phyloP scores from a whole-genome alignment of 345 rosid genomes.

The Dipteronia dyeriana region DNA sequence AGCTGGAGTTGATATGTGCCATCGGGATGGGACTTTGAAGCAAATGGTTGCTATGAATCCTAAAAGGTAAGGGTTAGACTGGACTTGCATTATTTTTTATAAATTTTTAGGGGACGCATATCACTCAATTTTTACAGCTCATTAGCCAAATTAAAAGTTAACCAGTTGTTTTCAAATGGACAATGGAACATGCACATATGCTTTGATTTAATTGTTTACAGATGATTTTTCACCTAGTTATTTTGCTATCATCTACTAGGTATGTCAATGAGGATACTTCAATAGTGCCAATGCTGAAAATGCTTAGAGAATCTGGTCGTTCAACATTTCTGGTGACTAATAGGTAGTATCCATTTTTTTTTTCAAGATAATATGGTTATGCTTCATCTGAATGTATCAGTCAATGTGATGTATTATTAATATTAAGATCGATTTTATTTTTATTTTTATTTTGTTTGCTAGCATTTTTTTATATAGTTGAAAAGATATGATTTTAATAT shows the following conservation, averaged over 20 bases:
- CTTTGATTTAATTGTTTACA: background rate
- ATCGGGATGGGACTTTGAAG: conserved; percentile 96
- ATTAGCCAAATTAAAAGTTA: background rate
- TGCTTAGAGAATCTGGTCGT: conserved; percentile 94
- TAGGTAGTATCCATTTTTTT: conserved; percentile 45
- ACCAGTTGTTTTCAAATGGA: background rate
- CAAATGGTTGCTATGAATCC: conserved; percentile 97
- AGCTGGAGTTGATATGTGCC: conserved; percentile 98
- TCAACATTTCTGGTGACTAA: conserved; percentile 96
- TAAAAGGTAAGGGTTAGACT: conserved; percentile 36
- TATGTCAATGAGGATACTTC: conserved; percentile 79
- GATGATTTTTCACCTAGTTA: background rate
- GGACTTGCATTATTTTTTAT: background rate
- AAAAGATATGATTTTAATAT: background rate
- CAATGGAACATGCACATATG: background rate
- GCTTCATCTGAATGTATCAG: background rate
- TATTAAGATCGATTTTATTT: background rate
- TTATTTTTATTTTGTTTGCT: conserved; percentile 10
- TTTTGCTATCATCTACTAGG: conserved; percentile 35
- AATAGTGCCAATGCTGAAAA: conserved; percentile 81
- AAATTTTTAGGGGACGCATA: background rate
- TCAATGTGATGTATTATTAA: background rate
- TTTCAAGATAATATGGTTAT: background rate
- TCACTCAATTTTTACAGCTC: background rate
- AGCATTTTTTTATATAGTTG: background rate